A percentile compares a stretch with the other conserved stretches of the same genome.
Conservation (phyloP, 2,329 filamentous ascomycete species). For the Paracorniculantispora psalliotae region DNA sequence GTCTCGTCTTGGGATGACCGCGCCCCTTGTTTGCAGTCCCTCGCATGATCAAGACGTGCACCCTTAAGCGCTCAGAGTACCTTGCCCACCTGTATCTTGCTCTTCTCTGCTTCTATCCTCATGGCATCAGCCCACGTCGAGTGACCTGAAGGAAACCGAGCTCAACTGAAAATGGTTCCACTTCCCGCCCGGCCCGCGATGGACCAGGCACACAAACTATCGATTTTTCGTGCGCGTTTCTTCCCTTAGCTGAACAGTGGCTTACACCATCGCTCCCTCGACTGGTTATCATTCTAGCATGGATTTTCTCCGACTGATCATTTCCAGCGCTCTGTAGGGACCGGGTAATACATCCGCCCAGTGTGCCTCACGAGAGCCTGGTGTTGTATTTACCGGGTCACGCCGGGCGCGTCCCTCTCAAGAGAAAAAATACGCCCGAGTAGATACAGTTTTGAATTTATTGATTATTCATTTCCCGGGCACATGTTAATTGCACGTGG, state of each 20-base stretch:
- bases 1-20: background rate
- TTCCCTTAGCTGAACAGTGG: background rate
- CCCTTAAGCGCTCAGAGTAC: too few relatives aligned
- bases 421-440: background rate
- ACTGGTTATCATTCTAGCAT: background rate
- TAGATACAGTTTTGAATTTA: background rate
- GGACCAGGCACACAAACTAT: background rate
- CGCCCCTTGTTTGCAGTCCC: too few relatives aligned
- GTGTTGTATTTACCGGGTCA: background rate
- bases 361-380: background rate
- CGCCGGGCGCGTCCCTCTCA: background rate
- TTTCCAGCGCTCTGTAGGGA: background rate
- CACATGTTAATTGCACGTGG: background rate
- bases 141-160: background rate
- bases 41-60: too few relatives aligned
- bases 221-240: background rate
- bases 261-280: background rate
- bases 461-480: background rate
- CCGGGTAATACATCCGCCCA: background rate
- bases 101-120: background rate
- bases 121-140: background rate
- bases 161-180: background rate
- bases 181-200: slow-evolving; percentile 3
- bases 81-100: too few relatives aligned
- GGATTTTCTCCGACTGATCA: background rate